Evolutionary conservation across 2,329 filamentous ascomycete species (phyloP), one percentile per base, ranked within the genome.

Genomic region (Colletotrichum agaves): DNA sequence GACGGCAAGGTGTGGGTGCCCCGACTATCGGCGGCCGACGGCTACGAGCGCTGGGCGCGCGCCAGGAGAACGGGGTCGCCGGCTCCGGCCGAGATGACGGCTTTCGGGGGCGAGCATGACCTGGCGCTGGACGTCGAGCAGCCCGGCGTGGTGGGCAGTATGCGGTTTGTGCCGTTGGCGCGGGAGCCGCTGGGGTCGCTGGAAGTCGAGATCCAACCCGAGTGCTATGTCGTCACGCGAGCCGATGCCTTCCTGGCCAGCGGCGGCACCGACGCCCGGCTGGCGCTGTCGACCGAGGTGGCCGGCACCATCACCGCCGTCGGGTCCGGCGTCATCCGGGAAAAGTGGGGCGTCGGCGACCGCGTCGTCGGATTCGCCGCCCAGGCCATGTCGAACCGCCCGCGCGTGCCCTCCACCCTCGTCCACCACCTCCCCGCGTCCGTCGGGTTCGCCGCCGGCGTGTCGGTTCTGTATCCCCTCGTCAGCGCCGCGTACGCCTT

Each of bases 371-470:
- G 55, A 5, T 41, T 61, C 17, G 39, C 17, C 13, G 62, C 39
- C 11, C 31, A 50, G 46, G 37, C 62, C 27, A 44, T 65, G 10
- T 19, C 33, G 11, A 65, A 55, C 57, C 62, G 27, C 5, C 19
- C 47, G 4, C 35, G 62, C 23, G 31, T 53, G 13, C n/a, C 19
- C 17, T 19, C 21, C 8, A 47, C 27, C 19, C 68, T 71, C 27
- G 46, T 72, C 0, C 76, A 77, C 41, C 74, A 76, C 10, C 78
- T 85, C 2, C 80, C 82, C 0, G 72, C 73, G 0, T 72, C 73
- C 10, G 74, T 83, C 67, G 71, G 74, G 0, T 80, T 82, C 44
- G 76, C 77, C 37, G 74, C 74, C 2, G 81, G 77, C 1, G 80
- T 81, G 2, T 73, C 72, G 0, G 12, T 79, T 1, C 73, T 71